phyloP scores from a whole-genome alignment of 1,284 basidiomycete genomes.

The Cryptococcus maquisensis region DNA sequence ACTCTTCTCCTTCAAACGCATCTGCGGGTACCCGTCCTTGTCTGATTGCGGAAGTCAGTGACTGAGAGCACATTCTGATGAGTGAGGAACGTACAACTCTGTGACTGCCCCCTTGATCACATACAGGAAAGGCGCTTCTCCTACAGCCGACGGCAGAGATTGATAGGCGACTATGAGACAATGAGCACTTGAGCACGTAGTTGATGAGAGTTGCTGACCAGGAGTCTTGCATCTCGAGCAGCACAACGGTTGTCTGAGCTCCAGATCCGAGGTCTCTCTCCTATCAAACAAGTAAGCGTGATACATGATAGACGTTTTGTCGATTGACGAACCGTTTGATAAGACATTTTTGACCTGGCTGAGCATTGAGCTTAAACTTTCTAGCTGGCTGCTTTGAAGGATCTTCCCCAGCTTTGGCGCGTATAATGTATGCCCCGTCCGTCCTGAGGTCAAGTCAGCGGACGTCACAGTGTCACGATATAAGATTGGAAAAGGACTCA shows the following conservation, averaged over 20 bases:
- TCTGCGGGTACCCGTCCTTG: conserved; percentile 48
- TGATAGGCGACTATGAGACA: conserved; percentile 45
- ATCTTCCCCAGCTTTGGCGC: conserved; percentile 28
- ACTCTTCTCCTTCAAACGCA: conserved; percentile 47
- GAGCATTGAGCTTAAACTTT: conserved; percentile 49
- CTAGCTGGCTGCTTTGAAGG: conserved; percentile 27
- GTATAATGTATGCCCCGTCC: conserved; percentile 44
- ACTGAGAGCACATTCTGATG: not conserved
- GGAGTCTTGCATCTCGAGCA: conserved; percentile 45
- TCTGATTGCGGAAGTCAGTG: conserved; percentile 9
- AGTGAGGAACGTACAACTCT: conserved; percentile 29
- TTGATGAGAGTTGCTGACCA: conserved; percentile 21
- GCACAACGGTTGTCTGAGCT: conserved; percentile 40
- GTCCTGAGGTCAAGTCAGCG: conserved; percentile 18
- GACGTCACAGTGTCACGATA: not conserved
- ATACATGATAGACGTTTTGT: not conserved
- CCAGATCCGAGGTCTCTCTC: conserved; percentile 25
- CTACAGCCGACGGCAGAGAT: conserved; percentile 37
- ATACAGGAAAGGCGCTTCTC: conserved; percentile 43
- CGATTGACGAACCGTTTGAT: conserved; percentile 33
- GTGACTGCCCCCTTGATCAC: conserved; percentile 46
- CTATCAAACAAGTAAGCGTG: conserved; percentile 2
- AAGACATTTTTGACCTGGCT: conserved; percentile 37
- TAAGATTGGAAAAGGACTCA: not conserved
- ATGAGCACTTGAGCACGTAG: not conserved